Percentiles rank a stretch among this genome's conserved stretches.
phyloP scores from a whole-genome alignment of 2,329 filamentous ascomycete genomes.

The Fusarium floridanum region DNA sequence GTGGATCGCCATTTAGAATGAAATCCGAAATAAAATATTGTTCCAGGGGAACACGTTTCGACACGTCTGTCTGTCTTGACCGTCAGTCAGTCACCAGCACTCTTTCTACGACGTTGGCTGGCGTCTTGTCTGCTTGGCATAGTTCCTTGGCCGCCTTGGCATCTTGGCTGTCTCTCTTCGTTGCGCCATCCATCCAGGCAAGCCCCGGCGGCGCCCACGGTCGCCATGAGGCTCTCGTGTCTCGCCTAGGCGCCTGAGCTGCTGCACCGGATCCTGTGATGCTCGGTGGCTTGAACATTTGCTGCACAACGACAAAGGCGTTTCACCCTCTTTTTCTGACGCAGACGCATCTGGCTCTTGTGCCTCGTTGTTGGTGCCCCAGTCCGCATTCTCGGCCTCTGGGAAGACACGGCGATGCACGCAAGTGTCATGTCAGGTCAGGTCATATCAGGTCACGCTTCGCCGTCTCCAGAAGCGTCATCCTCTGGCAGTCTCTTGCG shows the following conservation, averaged over 20 bases:
- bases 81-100: constrained; percentile 15
- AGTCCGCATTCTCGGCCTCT: constrained; percentile 10
- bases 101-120: constrained; percentile 13
- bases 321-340: constrained; percentile 23
- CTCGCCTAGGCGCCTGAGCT: constrained; percentile 13
- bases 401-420: constrained; percentile 27
- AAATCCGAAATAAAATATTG: constrained; percentile 37
- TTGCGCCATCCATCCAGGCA: constrained; percentile 13
- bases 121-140: constrained; percentile 11
- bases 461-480: constrained; percentile 35
- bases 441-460: constrained; percentile 49
- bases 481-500: constrained; percentile 30
- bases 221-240: constrained; percentile 32
- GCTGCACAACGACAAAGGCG: constrained; percentile 10
- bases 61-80: constrained; percentile 28
- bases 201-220: constrained; percentile 10
- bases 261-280: constrained; percentile 11
- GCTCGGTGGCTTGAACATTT: constrained; percentile 6
- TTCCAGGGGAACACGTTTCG: constrained; percentile 39
- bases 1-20: constrained; percentile 43
- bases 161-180: constrained; percentile 14
- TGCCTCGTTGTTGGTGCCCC: constrained; percentile 6
- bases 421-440: constrained; percentile 45
- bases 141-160: constrained; percentile 18
- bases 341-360: constrained; percentile 3